Evolutionary conservation across 495 filamentous ascomycete species (phyloP).

Genomic region (Aspergillus incahuasiensis): DNA sequence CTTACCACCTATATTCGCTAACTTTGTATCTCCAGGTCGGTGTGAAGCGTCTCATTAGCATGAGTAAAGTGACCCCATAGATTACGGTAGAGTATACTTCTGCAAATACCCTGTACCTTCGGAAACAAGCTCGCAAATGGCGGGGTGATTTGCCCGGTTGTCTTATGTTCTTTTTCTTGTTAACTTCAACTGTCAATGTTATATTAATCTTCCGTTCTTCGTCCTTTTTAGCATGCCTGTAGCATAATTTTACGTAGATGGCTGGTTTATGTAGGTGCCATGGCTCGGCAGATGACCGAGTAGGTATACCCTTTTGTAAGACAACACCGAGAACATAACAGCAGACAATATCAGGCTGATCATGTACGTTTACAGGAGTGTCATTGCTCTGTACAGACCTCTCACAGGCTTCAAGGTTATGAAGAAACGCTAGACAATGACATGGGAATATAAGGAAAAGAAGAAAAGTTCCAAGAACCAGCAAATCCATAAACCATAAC

Average conservation of each 20-base stretch:
- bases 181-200: constrained; percentile 19
- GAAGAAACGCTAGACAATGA: neutral
- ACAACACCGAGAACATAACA: neutral
- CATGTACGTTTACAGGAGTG: neutral
- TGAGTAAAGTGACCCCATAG: constrained; percentile 74
- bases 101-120: neutral
- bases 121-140: neutral
- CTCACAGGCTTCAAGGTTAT: neutral
- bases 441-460: neutral
- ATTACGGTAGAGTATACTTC: neutral
- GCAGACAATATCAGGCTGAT: neutral
- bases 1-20: neutral
- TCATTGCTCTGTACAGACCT: neutral
- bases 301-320: too few species aligned
- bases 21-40: constrained; percentile 56
- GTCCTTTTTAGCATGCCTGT: neutral
- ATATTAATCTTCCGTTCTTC: constrained; percentile 14
- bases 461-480: neutral
- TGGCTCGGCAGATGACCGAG: too few species aligned
- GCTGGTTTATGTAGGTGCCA: neutral
- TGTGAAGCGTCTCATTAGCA: constrained; percentile 85
- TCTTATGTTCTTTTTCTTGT: constrained; percentile 5
- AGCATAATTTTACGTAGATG: neutral
- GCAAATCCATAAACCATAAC: neutral
- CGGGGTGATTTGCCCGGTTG: neutral